These are phyloP conservation scores for Amylocystis lapponica DNA, from an alignment of 768 basidiomycete genomes.

Conservation along the genomic window DNA sequence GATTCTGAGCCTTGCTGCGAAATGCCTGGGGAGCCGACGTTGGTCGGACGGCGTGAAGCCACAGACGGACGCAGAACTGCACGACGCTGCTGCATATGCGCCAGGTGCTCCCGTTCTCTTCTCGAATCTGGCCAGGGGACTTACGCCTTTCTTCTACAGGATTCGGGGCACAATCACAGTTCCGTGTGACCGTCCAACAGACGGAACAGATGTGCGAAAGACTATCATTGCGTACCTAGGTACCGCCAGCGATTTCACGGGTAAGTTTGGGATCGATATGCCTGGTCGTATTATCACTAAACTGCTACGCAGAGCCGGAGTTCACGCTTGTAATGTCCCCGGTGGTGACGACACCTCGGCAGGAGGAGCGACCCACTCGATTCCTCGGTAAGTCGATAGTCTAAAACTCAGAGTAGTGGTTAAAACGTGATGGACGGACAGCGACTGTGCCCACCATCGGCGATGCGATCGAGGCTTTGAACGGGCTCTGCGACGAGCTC, in stretches of 20 bases:
- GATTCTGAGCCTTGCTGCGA: conserved; percentile 68
- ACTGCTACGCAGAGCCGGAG: conserved; percentile 49
- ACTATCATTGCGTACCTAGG: conserved; percentile 64
- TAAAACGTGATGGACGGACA: conserved; percentile 18
- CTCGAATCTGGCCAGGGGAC: neutral
- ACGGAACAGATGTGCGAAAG: conserved; percentile 57
- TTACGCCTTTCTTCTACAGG: conserved; percentile 33
- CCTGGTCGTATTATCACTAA: neutral
- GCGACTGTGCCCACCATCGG: conserved; percentile 75
- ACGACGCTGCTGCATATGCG: conserved; percentile 46
- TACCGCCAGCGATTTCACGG: conserved; percentile 65
- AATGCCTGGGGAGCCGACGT: conserved; percentile 53
- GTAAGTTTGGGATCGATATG: conserved; percentile 24
- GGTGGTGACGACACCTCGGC: conserved; percentile 48
- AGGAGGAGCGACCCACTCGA: conserved; percentile 51
- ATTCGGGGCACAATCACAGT: conserved; percentile 48
- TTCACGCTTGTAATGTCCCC: conserved; percentile 70
- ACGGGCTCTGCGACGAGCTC: conserved; percentile 57
- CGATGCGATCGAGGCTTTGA: conserved; percentile 63
- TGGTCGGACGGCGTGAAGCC: conserved; percentile 57
- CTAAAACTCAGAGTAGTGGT: neutral
- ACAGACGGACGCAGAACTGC: conserved; percentile 59
- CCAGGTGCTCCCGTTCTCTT: conserved; percentile 38
- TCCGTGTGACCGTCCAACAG: conserved; percentile 48
- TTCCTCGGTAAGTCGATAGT: conserved; percentile 45